Evolutionary conservation across 345 rosid species (phyloP).

Genomic region (Microcos paniculata): DNA sequence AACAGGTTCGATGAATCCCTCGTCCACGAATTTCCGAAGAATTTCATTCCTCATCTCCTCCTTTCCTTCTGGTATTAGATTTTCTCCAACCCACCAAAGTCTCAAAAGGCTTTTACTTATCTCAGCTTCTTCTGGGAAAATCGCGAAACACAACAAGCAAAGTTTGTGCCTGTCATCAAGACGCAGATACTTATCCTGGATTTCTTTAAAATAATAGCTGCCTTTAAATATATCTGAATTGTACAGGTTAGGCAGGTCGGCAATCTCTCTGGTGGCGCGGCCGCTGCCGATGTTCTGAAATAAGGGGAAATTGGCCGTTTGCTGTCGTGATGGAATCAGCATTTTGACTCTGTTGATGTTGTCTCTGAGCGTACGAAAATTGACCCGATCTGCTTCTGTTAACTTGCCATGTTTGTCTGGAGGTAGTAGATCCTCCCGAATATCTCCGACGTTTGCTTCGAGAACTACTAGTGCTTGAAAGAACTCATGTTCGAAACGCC

Average conservation of each 20-base stretch:
- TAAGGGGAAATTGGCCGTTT: neutral
- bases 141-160: constrained; percentile 41
- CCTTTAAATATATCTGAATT: neutral
- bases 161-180: constrained; percentile 13
- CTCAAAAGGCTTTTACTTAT: constrained; percentile 43
- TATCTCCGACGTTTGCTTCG: constrained; percentile 5
- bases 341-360: constrained; percentile 34
- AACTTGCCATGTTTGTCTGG: neutral
- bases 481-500: too few species aligned
- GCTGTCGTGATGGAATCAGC: constrained; percentile 26
- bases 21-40: constrained; percentile 17
- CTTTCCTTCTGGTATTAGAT: constrained; percentile 16
- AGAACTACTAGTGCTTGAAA: constrained; percentile 9
- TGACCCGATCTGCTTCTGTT: constrained; percentile 1
- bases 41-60: constrained; percentile 5
- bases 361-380: constrained; percentile 25
- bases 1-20: constrained; percentile 37
- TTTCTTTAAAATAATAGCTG: constrained; percentile 5
- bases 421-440: neutral
- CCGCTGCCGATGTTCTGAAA: constrained; percentile 18
- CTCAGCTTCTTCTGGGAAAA: constrained; percentile 47
- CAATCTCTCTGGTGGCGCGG: constrained; percentile 3
- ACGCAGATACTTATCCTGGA: neutral
- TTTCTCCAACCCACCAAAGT: constrained; percentile 63
- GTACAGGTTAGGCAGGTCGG: constrained; percentile 25